Evolutionary conservation across 495 filamentous ascomycete genomes (phyloP).

Genomic region (Aspergillus nidulans): DNA sequence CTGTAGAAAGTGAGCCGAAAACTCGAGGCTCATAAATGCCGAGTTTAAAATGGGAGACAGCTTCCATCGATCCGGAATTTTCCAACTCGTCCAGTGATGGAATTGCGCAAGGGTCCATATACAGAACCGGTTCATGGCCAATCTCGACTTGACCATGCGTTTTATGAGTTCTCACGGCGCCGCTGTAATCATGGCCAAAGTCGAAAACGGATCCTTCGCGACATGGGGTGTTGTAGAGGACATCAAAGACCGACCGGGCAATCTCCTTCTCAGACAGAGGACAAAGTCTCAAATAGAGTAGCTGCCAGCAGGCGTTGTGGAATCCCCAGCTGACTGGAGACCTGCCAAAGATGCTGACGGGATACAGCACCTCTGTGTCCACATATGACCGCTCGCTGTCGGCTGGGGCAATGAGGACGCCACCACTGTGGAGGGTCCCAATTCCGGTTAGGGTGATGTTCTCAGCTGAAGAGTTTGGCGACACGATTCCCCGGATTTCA

Average conservation of each 20-base stretch:
- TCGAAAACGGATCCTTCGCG: slow-evolving; percentile 3
- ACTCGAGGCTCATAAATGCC: background rate
- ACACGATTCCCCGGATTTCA: slow-evolving; percentile 14
- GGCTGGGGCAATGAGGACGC: slow-evolving; percentile 4
- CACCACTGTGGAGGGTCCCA: slow-evolving; percentile 1
- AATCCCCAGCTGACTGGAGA: slow-evolving; percentile 11
- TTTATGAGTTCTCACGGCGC: slow-evolving; percentile 10
- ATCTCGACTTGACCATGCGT: background rate
- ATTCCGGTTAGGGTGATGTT: slow-evolving; percentile 8
- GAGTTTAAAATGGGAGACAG: background rate
- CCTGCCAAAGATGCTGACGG: slow-evolving; percentile 9
- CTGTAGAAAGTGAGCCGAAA: slow-evolving; percentile 6
- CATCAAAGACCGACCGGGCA: slow-evolving; percentile 9
- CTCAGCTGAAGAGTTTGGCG: background rate
- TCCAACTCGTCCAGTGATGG: slow-evolving; percentile 11
- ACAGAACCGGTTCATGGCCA: slow-evolving; percentile 5
- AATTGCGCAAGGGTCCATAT: slow-evolving; percentile 12
- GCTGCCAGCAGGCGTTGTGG: slow-evolving; percentile 18
- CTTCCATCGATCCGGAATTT: background rate
- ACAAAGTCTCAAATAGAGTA: slow-evolving; percentile 15
- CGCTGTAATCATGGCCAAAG: slow-evolving; percentile 16
- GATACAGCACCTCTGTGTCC: slow-evolving; percentile 5
- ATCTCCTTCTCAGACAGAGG: slow-evolving; percentile 1
- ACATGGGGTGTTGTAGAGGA: slow-evolving; percentile 13
- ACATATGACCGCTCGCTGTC: slow-evolving; percentile 11